A percentile compares a stretch with the other conserved stretches of the same genome.
These are phyloP conservation scores for Ilex asprella DNA, from an alignment of 257 asterid genomes.

Conservation along the genomic window DNA sequence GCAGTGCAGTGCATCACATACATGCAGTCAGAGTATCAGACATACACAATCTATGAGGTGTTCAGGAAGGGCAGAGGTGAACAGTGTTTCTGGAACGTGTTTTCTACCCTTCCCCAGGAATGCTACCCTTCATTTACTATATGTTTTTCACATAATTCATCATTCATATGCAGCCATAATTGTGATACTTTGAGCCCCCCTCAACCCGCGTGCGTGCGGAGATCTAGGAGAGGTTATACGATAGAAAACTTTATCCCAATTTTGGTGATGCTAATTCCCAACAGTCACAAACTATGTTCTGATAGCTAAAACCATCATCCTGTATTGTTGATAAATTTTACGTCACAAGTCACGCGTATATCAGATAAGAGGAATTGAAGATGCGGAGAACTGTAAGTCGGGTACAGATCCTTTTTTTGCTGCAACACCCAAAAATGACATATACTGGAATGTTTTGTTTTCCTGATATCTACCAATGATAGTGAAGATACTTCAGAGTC, in stretches of 20 bases:
- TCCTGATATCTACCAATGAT: too few relatives aligned
- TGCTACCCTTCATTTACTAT: background rate
- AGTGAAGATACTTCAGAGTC: too few relatives aligned
- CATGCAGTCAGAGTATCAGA: slow-evolving; percentile 98
- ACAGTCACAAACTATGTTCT: too few relatives aligned
- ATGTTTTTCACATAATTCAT: background rate
- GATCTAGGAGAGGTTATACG: too few relatives aligned
- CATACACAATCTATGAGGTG: slow-evolving; percentile 99
- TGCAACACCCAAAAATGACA: background rate
- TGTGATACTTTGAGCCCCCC: too few relatives aligned
- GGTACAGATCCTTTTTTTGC: background rate
- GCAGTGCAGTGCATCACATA: slow-evolving; percentile 99
- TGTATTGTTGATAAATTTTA: background rate
- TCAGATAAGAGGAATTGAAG: slow-evolving; percentile 97
- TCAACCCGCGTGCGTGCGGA: too few relatives aligned
- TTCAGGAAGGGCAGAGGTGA: slow-evolving; percentile 99
- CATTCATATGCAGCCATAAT: background rate
- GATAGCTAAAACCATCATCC: too few relatives aligned
- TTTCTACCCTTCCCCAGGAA: slow-evolving; percentile 55
- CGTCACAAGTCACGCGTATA: slow-evolving; percentile 63
- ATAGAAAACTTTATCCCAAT: too few relatives aligned
- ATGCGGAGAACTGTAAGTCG: slow-evolving; percentile 70
- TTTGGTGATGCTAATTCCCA: too few relatives aligned
- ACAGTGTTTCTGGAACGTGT: slow-evolving; percentile 98
- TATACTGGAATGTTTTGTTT: too few relatives aligned